phyloP scores from a whole-genome alignment of 2,329 filamentous ascomycete genomes.

The Chrysoporthe austroafricana region DNA sequence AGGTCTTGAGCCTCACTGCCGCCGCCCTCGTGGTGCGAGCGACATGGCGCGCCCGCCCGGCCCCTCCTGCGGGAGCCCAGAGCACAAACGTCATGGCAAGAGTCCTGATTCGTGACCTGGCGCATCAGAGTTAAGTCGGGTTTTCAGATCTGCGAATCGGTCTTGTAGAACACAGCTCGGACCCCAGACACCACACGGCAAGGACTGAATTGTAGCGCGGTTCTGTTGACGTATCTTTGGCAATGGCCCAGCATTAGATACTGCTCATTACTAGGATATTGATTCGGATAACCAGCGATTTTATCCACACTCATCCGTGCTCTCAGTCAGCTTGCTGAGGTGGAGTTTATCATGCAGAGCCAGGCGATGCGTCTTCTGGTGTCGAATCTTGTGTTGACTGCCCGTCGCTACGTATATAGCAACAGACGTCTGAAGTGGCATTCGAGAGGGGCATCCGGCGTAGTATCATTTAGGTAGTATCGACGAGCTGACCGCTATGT shows the following conservation, averaged over 20 bases:
- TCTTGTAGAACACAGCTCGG: not conserved
- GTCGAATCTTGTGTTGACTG: conserved; percentile 18
- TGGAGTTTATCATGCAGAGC: not conserved
- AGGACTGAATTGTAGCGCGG: not conserved
- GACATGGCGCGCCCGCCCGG: not conserved
- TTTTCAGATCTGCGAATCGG: not conserved
- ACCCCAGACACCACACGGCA: not conserved
- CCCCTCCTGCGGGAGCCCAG: not conserved
- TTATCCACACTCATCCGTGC: not conserved
- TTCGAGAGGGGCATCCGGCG: no score
- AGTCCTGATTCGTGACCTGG: not conserved
- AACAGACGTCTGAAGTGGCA: no score
- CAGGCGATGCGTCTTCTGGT: not conserved
- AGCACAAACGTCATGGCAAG: not conserved
- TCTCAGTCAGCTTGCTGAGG: not conserved
- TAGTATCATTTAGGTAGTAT: not conserved
- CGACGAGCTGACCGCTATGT: not conserved
- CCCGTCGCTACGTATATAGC: no score
- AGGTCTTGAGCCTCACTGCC: not conserved
- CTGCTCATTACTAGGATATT: not conserved
- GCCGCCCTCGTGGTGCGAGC: not conserved
- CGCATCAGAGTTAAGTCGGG: not conserved
- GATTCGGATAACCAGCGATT: not conserved
- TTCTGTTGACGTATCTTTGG: not conserved
- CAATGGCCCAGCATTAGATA: not conserved